These are phyloP conservation scores for Teratosphaeria zuluensis DNA, from an alignment of 2,329 filamentous ascomycete genomes.

Conservation along the genomic window DNA sequence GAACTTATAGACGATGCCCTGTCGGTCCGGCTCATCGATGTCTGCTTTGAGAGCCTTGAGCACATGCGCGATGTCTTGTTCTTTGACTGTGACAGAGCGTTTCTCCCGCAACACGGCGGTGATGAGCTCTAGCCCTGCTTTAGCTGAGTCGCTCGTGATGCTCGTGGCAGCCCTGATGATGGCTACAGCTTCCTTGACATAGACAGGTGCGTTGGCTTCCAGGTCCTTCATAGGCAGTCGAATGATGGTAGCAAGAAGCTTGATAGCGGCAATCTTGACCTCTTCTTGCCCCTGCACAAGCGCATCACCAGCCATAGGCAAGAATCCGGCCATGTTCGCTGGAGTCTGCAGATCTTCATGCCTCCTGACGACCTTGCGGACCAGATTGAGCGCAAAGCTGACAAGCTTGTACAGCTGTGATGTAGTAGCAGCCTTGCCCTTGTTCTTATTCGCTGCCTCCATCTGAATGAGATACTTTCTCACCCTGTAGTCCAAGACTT, in stretches of 20 bases:
- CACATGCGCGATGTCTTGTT: conserved; percentile 72
- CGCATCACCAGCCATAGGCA: conserved; percentile 81
- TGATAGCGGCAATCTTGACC: conserved; percentile 78
- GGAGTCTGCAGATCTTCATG: conserved; percentile 71
- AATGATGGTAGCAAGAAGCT: conserved; percentile 74
- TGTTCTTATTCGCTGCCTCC: conserved; percentile 64
- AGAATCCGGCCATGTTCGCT: conserved; percentile 70
- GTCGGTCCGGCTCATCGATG: conserved; percentile 82
- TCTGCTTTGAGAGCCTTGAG: conserved; percentile 76
- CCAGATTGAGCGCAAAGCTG: conserved; percentile 76
- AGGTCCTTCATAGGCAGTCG: conserved; percentile 68
- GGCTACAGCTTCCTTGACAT: conserved; percentile 75
- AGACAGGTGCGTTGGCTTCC: conserved; percentile 63
- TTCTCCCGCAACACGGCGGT: conserved; percentile 77
- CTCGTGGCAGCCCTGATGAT: conserved; percentile 66
- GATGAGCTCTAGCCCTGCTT: conserved; percentile 81
- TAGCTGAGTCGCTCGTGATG: conserved; percentile 73
- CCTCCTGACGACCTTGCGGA: conserved; percentile 78
- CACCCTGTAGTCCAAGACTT: conserved; percentile 44
- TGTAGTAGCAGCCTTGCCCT: conserved; percentile 55
- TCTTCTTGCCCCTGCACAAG: conserved; percentile 81
- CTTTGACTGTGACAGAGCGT: conserved; percentile 63
- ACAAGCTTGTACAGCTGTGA: conserved; percentile 81
- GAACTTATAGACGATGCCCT: conserved; percentile 92
- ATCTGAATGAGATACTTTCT: conserved; percentile 70